Evolutionary conservation across 2,329 filamentous ascomycete species (phyloP).

Genomic region (Anthostomella pinea): DNA sequence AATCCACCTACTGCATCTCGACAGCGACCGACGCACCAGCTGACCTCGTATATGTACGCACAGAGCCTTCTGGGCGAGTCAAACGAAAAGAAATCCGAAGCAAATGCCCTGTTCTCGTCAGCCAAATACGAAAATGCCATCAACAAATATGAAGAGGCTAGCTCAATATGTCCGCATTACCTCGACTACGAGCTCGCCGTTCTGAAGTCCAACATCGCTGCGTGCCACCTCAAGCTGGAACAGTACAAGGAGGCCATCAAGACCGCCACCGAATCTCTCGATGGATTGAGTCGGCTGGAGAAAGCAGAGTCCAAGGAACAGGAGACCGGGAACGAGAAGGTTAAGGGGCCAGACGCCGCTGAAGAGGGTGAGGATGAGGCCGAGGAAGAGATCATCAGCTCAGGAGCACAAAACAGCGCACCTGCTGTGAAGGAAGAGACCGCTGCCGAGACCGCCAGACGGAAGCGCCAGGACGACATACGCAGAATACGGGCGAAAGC

Average conservation of each 20-base stretch:
- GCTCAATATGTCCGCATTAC: conserved; percentile 76
- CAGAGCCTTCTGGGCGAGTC: conserved; percentile 70
- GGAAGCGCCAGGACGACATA: conserved; percentile 58
- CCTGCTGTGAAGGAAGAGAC: conserved; percentile 33
- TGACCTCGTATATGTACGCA: too few species aligned
- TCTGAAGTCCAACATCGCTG: conserved; percentile 82
- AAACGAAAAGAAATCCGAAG: conserved; percentile 67
- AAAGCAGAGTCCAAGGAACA: conserved; percentile 27
- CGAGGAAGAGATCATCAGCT: conserved; percentile 59
- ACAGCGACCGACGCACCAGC: background rate
- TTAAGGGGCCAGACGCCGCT: conserved; percentile 40
- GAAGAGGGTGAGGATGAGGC: conserved; percentile 44
- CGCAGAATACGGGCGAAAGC: conserved; percentile 78
- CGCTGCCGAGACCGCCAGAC: conserved; percentile 27
- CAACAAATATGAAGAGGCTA: conserved; percentile 76
- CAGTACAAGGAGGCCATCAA: conserved; percentile 83
- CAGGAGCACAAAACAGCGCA: conserved; percentile 52
- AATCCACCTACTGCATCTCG: conserved; percentile 1
- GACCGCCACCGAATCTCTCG: conserved; percentile 68
- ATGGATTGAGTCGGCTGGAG: conserved; percentile 65
- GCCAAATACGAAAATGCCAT: conserved; percentile 75
- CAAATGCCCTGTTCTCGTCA: conserved; percentile 75
- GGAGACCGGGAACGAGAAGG: conserved; percentile 42
- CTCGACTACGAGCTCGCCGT: conserved; percentile 87
- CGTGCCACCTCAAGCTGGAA: conserved; percentile 79